Evolutionary conservation across 306 rosid species (phyloP).

Genomic region (Begonia fuchsioides): DNA sequence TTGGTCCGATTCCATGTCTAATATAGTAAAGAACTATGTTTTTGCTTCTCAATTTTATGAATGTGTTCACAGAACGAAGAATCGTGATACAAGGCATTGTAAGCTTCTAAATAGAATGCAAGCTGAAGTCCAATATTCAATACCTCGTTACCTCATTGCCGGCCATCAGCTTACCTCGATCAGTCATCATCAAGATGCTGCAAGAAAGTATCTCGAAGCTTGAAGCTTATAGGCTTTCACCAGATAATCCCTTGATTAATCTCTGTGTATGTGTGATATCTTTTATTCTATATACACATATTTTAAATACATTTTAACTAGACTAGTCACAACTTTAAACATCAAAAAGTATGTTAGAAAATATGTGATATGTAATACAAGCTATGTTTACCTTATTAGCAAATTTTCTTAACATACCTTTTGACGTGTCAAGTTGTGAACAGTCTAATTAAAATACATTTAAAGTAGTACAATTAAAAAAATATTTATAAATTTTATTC

Average conservation of each 20-base stretch:
- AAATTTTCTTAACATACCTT: too few relatives aligned
- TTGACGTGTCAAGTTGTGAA: too few relatives aligned
- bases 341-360: too few relatives aligned
- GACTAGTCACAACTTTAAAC: too few relatives aligned
- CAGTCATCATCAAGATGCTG: slow-evolving; percentile 86
- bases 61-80: slow-evolving; percentile 43
- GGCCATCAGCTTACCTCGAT: slow-evolving; percentile 58
- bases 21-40: too few relatives aligned
- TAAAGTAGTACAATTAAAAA: too few relatives aligned
- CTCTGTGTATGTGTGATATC: slow-evolving; percentile 58
- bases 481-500: too few relatives aligned
- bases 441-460: too few relatives aligned
- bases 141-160: slow-evolving; percentile 58
- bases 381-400: too few relatives aligned
- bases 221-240: slow-evolving; percentile 69
- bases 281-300: slow-evolving; percentile 6
- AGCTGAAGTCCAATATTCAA: slow-evolving; percentile 51
- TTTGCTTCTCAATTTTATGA: too few relatives aligned
- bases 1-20: too few relatives aligned
- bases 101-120: slow-evolving; percentile 54
- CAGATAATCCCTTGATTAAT: slow-evolving; percentile 65
- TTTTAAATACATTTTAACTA: neutral
- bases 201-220: slow-evolving; percentile 81
- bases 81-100: slow-evolving; percentile 55
- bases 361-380: too few relatives aligned